Percentiles rank a stretch among this genome's conserved stretches.
Conservation (phyloP, 495 filamentous ascomycete genomes). For the Cercophora newfieldiana region DNA sequence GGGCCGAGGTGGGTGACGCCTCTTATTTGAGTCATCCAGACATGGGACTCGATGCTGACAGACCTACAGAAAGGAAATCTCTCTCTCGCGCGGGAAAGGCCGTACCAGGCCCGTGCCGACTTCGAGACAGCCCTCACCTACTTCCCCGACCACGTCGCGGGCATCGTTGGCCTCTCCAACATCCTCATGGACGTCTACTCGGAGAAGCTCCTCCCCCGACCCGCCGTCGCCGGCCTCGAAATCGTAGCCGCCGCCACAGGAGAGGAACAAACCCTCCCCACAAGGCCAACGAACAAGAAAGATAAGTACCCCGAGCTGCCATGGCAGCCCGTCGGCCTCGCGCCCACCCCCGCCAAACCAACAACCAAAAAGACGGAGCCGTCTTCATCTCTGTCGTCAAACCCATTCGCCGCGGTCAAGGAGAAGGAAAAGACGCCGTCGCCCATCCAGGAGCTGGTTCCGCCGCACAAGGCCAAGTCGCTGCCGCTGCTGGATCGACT, state of each 20-base stretch:
- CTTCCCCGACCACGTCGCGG: slow-evolving; percentile 72
- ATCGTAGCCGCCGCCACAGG: slow-evolving; percentile 10
- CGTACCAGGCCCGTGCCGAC: slow-evolving; percentile 65
- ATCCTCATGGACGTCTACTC: slow-evolving; percentile 85
- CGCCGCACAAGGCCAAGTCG: slow-evolving; percentile 48
- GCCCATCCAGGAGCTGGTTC: slow-evolving; percentile 36
- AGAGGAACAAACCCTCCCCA: background rate
- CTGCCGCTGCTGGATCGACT: slow-evolving; percentile 71
- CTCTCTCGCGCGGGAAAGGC: slow-evolving; percentile 57
- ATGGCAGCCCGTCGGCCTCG: slow-evolving; percentile 44
- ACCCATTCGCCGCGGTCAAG: background rate
- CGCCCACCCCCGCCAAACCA: no score
- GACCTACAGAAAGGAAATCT: slow-evolving; percentile 64
- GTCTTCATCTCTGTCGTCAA: slow-evolving; percentile 19
- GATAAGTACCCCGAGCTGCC: slow-evolving; percentile 32
- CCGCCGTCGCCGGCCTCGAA: slow-evolving; percentile 41
- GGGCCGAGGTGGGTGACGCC: slow-evolving; percentile 63
- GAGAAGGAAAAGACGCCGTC: background rate
- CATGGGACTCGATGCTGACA: slow-evolving; percentile 35
- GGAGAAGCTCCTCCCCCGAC: slow-evolving; percentile 55
- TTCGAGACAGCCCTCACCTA: slow-evolving; percentile 80
- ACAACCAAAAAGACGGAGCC: background rate
- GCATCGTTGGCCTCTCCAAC: slow-evolving; percentile 78
- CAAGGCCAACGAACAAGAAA: slow-evolving; percentile 2
- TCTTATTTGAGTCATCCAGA: background rate